Evolutionary conservation across 495 filamentous ascomycete species (phyloP).

Genomic region (Pyronema omphalodes): DNA sequence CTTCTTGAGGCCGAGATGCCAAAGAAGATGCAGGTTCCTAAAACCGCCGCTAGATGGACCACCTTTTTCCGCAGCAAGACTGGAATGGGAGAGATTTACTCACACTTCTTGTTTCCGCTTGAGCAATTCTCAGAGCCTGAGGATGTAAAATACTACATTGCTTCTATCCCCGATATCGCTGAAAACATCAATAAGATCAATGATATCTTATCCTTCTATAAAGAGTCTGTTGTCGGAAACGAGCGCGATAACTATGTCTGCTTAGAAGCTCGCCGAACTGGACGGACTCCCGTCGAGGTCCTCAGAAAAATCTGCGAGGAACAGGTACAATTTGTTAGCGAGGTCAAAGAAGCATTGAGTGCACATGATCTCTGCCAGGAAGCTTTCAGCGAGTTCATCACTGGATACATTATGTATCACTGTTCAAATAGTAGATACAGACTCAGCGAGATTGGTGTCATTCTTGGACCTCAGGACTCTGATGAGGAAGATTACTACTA

Average conservation of each 20-base stretch:
- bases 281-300: neutral
- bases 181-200: neutral
- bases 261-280: neutral
- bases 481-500: too few species aligned
- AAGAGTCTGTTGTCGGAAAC: neutral
- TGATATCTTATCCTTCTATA: slow-evolving; percentile 5
- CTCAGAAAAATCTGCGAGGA: neutral
- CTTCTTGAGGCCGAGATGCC: neutral
- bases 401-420: neutral
- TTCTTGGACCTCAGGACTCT: neutral
- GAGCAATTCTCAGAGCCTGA: neutral
- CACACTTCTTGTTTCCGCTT: neutral
- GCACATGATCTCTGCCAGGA: neutral
- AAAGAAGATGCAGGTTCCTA: neutral
- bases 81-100: neutral
- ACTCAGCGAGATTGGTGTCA: neutral
- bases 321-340: neutral
- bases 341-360: neutral
- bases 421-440: neutral
- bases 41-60: neutral
- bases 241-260: neutral
- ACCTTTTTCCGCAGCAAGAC: slow-evolving; percentile 2
- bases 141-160: neutral
- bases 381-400: neutral
- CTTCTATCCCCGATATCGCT: neutral